These are phyloP conservation scores for Yamagishiella unicocca DNA, from an alignment of 139 green algal species.

Conservation along the genomic window DNA sequence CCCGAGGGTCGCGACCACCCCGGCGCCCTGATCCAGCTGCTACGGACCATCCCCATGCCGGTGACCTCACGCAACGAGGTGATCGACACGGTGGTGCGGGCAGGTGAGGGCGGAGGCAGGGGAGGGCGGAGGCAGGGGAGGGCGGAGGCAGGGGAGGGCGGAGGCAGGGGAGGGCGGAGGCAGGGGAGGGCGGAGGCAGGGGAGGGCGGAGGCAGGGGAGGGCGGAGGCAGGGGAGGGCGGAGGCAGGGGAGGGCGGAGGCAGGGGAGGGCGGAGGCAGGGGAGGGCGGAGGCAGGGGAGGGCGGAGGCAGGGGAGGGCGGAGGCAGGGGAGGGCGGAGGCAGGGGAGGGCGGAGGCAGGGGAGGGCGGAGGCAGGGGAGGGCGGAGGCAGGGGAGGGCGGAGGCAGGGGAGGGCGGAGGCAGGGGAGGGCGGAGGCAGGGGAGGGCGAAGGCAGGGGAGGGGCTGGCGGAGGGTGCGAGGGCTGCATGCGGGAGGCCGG, in stretches of 20 bases:
- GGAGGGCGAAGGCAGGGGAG: background rate
- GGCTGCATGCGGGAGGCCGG: no score
- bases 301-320: no score
- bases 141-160: background rate
- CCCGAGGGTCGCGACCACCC: constrained; percentile 76
- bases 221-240: no score
- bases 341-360: background rate
- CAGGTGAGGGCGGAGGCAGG: background rate
- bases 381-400: background rate
- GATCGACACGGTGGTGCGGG: constrained; percentile 53
- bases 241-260: background rate
- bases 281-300: background rate
- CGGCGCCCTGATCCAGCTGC: constrained; percentile 79
- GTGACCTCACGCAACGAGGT: constrained; percentile 70
- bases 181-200: background rate
- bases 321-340: background rate
- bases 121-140: background rate
- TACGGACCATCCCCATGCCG: constrained; percentile 77
- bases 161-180: background rate
- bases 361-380: background rate
- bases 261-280: background rate
- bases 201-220: background rate
- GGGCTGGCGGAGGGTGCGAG: no score
- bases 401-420: background rate
- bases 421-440: background rate